phyloP scores from a whole-genome alignment of 257 asterid genomes.

The Lantana camara region DNA sequence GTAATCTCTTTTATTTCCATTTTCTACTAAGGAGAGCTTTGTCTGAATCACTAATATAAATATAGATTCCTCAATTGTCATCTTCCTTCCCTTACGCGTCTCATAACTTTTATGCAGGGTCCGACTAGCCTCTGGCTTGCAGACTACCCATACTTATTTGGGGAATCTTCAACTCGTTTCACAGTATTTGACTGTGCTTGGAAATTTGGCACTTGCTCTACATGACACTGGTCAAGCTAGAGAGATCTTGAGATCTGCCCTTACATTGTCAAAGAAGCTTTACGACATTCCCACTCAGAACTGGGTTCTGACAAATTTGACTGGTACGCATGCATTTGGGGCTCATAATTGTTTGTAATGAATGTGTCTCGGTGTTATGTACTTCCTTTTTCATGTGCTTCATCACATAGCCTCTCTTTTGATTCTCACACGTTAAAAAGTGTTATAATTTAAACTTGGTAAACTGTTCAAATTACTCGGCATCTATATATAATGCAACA shows the following conservation, averaged over 20 bases:
- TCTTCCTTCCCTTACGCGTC: slow-evolving; percentile 18
- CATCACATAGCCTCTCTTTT: no score
- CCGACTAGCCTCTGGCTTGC: slow-evolving; percentile 92
- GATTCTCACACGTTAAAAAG: no score
- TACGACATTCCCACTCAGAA: slow-evolving; percentile 89
- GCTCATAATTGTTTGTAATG: slow-evolving; percentile 3
- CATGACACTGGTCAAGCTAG: slow-evolving; percentile 95
- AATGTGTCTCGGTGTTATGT: neutral
- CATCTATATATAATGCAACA: no score
- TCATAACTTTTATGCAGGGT: slow-evolving; percentile 47
- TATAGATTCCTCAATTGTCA: slow-evolving; percentile 22
- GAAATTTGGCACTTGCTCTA: slow-evolving; percentile 84
- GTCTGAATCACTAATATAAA: slow-evolving; percentile 1
- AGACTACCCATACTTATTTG: slow-evolving; percentile 74
- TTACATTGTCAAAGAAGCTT: slow-evolving; percentile 89
- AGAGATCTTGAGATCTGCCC: slow-evolving; percentile 93
- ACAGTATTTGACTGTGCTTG: slow-evolving; percentile 86
- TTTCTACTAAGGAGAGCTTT: neutral
- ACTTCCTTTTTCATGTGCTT: neutral
- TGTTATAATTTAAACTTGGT: no score
- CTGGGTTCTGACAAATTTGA: slow-evolving; percentile 83
- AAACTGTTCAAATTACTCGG: no score
- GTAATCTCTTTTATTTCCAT: neutral
- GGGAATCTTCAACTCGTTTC: slow-evolving; percentile 98
- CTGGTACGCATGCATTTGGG: slow-evolving; percentile 48